phyloP scores from a whole-genome alignment of 2,329 filamentous ascomycete genomes.

The Apiospora sp. region DNA sequence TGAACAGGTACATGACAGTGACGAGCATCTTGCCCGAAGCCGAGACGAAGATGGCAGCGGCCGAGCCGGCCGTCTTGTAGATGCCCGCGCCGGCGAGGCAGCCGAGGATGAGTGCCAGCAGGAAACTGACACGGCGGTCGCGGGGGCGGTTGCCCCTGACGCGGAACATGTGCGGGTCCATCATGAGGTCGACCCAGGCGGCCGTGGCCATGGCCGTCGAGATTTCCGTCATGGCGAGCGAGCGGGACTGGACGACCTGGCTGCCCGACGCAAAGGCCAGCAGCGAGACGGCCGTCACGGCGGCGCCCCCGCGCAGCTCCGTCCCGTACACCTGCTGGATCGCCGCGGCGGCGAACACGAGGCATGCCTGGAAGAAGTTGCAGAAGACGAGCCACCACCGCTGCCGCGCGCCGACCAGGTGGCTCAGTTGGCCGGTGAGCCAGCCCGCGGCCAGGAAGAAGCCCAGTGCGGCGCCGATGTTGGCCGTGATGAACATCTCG shows the following conservation, averaged over 20 bases:
- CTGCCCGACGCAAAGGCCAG: slow-evolving; percentile 64
- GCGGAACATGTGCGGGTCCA: slow-evolving; percentile 59
- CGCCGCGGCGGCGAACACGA: slow-evolving; percentile 61
- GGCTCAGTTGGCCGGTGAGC: slow-evolving; percentile 63
- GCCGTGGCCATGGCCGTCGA: slow-evolving; percentile 71
- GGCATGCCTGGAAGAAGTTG: slow-evolving; percentile 61
- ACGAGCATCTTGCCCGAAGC: slow-evolving; percentile 56
- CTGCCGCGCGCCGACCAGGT: slow-evolving; percentile 57
- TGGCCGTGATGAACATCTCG: slow-evolving; percentile 58
- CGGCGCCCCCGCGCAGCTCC: slow-evolving; percentile 44
- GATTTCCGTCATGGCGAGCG: slow-evolving; percentile 66
- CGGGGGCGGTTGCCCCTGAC: slow-evolving; percentile 54
- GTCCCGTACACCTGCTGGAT: slow-evolving; percentile 55
- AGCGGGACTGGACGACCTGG: slow-evolving; percentile 65
- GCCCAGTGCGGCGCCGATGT: slow-evolving; percentile 62
- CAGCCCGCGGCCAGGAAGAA: slow-evolving; percentile 64
- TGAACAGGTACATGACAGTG: slow-evolving; percentile 53
- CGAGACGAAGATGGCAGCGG: slow-evolving; percentile 52
- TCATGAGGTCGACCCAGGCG: slow-evolving; percentile 66
- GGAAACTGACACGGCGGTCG: slow-evolving; percentile 58
- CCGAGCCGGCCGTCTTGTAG: slow-evolving; percentile 52
- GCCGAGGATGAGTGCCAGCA: slow-evolving; percentile 55
- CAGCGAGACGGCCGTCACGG: slow-evolving; percentile 56
- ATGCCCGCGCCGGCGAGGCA: slow-evolving; percentile 60
- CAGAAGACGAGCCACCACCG: slow-evolving; percentile 62